phyloP scores from a whole-genome alignment of 495 filamentous ascomycete species.

The Neurospora sp. region DNA sequence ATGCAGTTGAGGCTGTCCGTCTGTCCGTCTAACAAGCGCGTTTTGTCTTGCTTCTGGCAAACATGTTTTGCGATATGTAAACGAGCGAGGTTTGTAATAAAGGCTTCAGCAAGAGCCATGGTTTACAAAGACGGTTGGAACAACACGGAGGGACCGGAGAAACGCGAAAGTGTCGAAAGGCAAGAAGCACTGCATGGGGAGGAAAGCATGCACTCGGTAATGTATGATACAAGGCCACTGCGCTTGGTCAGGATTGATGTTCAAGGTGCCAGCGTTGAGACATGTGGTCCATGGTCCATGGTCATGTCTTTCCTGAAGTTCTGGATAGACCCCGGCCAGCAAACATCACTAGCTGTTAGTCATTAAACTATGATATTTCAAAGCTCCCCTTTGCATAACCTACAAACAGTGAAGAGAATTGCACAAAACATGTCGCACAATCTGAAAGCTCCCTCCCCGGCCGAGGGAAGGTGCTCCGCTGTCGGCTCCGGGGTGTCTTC shows the following conservation, averaged over 20 bases:
- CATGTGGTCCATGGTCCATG: not conserved
- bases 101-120: not conserved
- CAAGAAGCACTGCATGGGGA: not conserved
- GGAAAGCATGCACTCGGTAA: not conserved
- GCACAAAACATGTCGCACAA: not conserved
- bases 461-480: not conserved
- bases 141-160: not conserved
- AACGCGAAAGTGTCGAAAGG: not conserved
- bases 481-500: not conserved
- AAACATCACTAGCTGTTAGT: not conserved
- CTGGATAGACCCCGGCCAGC: not conserved
- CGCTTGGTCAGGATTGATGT: not conserved
- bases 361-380: not conserved
- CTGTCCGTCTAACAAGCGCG: not conserved
- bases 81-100: not conserved
- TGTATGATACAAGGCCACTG: not conserved
- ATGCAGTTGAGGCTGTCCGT: not conserved
- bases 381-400: not conserved
- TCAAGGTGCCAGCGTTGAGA: not conserved
- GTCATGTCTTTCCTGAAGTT: conserved; percentile 1
- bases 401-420: not conserved
- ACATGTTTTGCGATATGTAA: not conserved
- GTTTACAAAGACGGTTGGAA: not conserved
- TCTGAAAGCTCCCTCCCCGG: not conserved
- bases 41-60: not conserved